phyloP scores from a whole-genome alignment of 2,329 filamentous ascomycete genomes.

The Penicillium sp. region DNA sequence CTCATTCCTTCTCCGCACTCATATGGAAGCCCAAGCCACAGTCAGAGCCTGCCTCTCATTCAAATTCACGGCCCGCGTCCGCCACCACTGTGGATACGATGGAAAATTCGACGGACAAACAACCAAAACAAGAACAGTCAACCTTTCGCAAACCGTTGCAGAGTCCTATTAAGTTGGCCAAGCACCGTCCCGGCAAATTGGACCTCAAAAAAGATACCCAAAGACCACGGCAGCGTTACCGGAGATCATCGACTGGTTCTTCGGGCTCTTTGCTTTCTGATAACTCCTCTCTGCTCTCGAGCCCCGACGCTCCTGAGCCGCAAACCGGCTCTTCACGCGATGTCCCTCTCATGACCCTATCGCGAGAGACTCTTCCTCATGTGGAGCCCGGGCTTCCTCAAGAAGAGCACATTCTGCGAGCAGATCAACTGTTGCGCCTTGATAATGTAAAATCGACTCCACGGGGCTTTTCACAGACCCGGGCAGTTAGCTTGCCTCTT shows the following conservation, averaged over 20 bases:
- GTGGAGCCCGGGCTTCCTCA: conserved; percentile 15
- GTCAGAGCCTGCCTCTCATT: not conserved
- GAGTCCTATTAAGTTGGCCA: conserved; percentile 31
- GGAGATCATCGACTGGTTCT: conserved; percentile 27
- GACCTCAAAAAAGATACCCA: conserved; percentile 16
- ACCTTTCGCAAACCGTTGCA: conserved; percentile 24
- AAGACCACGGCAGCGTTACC: conserved; percentile 15
- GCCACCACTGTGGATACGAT: not conserved
- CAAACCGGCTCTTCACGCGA: conserved; percentile 25
- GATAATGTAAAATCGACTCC: conserved; percentile 22
- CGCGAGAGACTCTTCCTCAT: conserved; percentile 14
- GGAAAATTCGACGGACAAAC: not conserved
- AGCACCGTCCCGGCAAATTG: conserved; percentile 17
- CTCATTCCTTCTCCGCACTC: not conserved
- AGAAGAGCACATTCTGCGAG: conserved; percentile 26
- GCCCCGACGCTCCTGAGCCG: conserved; percentile 23
- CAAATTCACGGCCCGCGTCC: not conserved
- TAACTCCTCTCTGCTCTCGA: conserved; percentile 28
- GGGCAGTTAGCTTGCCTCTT: conserved; percentile 33
- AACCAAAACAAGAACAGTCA: conserved; percentile 4
- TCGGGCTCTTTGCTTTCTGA: conserved; percentile 27
- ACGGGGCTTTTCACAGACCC: conserved; percentile 23
- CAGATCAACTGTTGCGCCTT: conserved; percentile 26
- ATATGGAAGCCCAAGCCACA: not conserved
- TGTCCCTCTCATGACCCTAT: conserved; percentile 18